Base-by-base conservation (phyloP, 2,329 filamentous ascomycete species). In the Colletotrichum navitas region DNA sequence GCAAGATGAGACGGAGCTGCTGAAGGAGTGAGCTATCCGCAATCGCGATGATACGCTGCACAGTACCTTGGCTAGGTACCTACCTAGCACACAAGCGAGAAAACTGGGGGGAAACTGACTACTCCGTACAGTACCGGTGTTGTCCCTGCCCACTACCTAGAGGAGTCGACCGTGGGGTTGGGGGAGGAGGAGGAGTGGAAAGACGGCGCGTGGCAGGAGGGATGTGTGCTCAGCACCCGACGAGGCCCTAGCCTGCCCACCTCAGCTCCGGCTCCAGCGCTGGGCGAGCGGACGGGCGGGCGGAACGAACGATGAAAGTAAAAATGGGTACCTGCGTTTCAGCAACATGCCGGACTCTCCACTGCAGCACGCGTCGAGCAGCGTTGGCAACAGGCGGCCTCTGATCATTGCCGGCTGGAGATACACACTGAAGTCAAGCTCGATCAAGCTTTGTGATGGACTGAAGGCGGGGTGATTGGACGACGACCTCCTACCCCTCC, bases 391-490 rank as follows among this genome's bases (percentile, higher is more conserved):
- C 39, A 49, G 43, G 21, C 36, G 26, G 24, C 32, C 69, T 72
- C 69, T 68, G 69, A 72, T 69, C 65, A 68, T 68, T 72, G 59
- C 69, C 65, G 63, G 59, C 69, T 69, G 39, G 59, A 51, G 65
- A 49, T 36, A 54, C 52, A 71, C 18, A 47, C 32, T 59, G 54
- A 55, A 64, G 69, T 69, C 65, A 72, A 72, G 69, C 59, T 72
- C 69, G 59, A 68, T 72, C 69, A 68, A 72, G 69, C 69, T 72
- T 72, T 68, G 54, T 60, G 54, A 66, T 43, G 45, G 59, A 24
- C 43, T 69, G 54, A 47, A 55, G n/a, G 14, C 7, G 34, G n/a
- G n/a, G 21, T 60, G 45, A 69, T 72, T 72, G 69, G 69, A 72
- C 12, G 69, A 49, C 39, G 21, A 26, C 3, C 36, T 45, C 45